Percentiles rank a stretch among this genome's conserved stretches.
These are phyloP conservation scores for Moniliophthora roreri DNA, from an alignment of 1,284 basidiomycete genomes.

Conservation along the genomic window DNA sequence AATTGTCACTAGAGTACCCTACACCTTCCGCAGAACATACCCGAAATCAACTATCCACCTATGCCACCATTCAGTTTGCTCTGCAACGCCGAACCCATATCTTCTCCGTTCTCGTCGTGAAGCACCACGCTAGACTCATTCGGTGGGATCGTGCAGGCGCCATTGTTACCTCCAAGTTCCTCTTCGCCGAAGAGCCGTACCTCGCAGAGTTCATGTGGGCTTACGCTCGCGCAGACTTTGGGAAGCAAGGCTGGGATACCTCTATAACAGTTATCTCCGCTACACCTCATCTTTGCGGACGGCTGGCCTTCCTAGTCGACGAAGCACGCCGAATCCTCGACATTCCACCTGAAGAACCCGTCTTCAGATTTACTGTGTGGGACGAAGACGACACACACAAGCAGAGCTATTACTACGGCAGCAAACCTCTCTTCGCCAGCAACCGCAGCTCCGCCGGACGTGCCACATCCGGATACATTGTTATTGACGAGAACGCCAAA, in stretches of 20 bases:
- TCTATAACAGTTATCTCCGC: conserved; percentile 14
- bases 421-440: neutral
- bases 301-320: neutral
- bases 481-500: conserved; percentile 5
- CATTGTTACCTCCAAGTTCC: conserved; percentile 26
- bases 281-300: too few species aligned
- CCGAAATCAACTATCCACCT: conserved; percentile 20
- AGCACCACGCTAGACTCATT: conserved; percentile 23
- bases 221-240: conserved; percentile 15
- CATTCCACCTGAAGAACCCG: neutral
- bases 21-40: neutral
- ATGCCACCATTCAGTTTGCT: conserved; percentile 14
- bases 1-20: too few species aligned
- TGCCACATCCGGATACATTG: conserved; percentile 8
- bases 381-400: neutral
- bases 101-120: conserved; percentile 26
- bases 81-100: conserved; percentile 21
- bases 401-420: neutral
- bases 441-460: neutral
- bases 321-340: conserved; percentile 1
- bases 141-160: conserved; percentile 29
- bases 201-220: conserved; percentile 28
- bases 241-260: conserved; percentile 20
- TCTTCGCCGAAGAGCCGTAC: conserved; percentile 19
- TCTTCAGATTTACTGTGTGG: conserved; percentile 4